Percentiles rank a stretch among this genome's conserved stretches.
phyloP scores from a whole-genome alignment of 148 eudicot species.

The Chenopodium berlandieri region DNA sequence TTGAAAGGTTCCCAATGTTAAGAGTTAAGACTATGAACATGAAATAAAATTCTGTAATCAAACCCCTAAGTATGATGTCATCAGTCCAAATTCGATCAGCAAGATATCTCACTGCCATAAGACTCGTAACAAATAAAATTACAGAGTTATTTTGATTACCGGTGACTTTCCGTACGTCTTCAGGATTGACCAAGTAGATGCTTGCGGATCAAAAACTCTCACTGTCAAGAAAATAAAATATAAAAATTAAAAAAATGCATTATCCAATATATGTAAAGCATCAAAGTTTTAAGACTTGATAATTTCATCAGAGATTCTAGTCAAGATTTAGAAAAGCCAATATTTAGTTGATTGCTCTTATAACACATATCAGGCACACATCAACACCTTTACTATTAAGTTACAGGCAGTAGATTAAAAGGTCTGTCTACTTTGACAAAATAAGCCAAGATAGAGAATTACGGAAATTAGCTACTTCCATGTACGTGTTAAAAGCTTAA shows the following conservation, averaged over 20 bases:
- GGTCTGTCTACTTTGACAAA: not conserved
- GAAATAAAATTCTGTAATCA: not conserved
- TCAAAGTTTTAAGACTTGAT: not conserved
- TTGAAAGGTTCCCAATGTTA: not conserved
- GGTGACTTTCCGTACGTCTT: constrained; percentile 98
- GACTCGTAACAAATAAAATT: not conserved
- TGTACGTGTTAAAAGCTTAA: not conserved
- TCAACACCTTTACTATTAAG: not conserved
- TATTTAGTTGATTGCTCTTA: not conserved
- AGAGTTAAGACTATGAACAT: not conserved
- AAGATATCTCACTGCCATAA: not conserved
- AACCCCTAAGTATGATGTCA: not conserved
- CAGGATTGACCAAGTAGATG: constrained; percentile 77
- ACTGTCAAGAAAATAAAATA: constrained; percentile 45
- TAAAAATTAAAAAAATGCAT: not conserved
- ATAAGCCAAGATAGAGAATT: not conserved
- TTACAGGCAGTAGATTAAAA: not conserved
- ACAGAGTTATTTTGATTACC: constrained; percentile 44
- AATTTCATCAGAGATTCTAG: no score
- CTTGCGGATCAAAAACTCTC: constrained; percentile 82
- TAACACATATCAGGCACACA: not conserved
- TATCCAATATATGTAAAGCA: constrained; percentile 7
- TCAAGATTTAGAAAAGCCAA: not conserved
- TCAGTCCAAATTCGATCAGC: not conserved
- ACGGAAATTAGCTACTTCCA: not conserved